A percentile compares a stretch with the other conserved stretches of the same genome.
phyloP scores from a whole-genome alignment of 495 filamentous ascomycete species.

The Niebla homalea region DNA sequence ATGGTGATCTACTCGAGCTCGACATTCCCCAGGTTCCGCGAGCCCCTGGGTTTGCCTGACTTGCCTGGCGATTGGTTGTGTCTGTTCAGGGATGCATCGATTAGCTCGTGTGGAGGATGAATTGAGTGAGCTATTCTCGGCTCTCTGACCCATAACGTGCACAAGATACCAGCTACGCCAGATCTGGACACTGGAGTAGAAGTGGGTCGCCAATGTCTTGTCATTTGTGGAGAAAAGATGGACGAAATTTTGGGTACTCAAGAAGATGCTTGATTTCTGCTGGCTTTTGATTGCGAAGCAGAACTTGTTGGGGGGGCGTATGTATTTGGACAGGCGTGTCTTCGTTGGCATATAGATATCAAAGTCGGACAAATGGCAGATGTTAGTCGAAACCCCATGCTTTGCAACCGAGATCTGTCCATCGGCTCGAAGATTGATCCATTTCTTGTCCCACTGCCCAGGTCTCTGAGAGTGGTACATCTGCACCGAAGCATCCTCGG shows the following conservation, averaged over 20 bases:
- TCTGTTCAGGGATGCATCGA: no score
- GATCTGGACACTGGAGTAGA: conserved; percentile 54
- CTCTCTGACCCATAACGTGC: conserved; percentile 43
- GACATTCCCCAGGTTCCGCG: no score
- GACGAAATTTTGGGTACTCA: conserved; percentile 69
- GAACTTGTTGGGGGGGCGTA: conserved; percentile 63
- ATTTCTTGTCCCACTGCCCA: conserved; percentile 79
- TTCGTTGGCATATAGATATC: conserved; percentile 75
- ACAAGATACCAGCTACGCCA: conserved; percentile 89
- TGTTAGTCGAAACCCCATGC: conserved; percentile 50
- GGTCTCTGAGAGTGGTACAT: conserved; percentile 70
- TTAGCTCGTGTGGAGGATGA: no score
- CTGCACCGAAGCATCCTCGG: conserved; percentile 48
- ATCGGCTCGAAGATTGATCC: conserved; percentile 55
- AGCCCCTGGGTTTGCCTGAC: no score
- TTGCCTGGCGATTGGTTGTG: no score
- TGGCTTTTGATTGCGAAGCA: conserved; percentile 90
- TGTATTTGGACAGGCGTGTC: conserved; percentile 43
- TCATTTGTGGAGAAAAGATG: conserved; percentile 85
- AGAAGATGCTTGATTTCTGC: conserved; percentile 76
- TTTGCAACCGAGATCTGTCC: conserved; percentile 69
- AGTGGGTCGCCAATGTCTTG: conserved; percentile 45
- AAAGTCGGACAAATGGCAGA: conserved; percentile 87
- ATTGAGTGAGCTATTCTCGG: conserved; percentile 9
- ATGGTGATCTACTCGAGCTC: no score